Percentiles rank a stretch among this genome's conserved stretches.
phyloP scores from a whole-genome alignment of 1,139 yeast genomes.

The Debaryomyces coudertii region DNA sequence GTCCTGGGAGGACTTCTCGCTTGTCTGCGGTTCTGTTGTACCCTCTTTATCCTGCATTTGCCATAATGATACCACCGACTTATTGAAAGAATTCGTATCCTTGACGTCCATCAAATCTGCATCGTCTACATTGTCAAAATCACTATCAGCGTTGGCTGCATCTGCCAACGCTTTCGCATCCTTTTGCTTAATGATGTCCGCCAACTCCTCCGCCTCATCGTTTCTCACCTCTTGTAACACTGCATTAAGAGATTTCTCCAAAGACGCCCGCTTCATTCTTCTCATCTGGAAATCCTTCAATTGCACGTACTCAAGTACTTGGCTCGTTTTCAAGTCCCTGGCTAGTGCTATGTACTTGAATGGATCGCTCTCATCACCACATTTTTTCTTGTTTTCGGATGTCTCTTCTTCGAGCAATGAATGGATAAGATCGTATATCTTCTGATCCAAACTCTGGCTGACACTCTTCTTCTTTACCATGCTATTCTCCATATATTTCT shows the following conservation, averaged over 20 bases:
- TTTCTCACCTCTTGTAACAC: conserved; percentile 51
- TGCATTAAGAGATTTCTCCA: conserved; percentile 62
- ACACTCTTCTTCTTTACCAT: conserved; percentile 26
- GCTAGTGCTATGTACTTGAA: conserved; percentile 58
- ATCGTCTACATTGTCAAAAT: conserved; percentile 43
- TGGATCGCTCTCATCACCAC: conserved; percentile 28
- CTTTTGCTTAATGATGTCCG: conserved; percentile 35
- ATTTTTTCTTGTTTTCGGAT: conserved; percentile 38
- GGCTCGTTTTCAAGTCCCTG: conserved; percentile 53
- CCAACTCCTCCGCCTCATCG: conserved; percentile 47
- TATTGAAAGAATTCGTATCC: conserved; percentile 70
- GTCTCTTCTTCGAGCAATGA: conserved; percentile 56
- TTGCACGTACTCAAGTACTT: conserved; percentile 58
- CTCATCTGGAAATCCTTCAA: conserved; percentile 64
- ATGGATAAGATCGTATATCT: conserved; percentile 52
- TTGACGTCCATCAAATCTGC: conserved; percentile 61
- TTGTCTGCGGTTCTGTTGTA: conserved; percentile 9
- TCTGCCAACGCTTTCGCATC: conserved; percentile 32
- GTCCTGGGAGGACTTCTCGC: conserved; percentile 7
- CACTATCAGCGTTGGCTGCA: conserved; percentile 35
- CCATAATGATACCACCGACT: conserved; percentile 77
- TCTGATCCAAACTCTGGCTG: conserved; percentile 48
- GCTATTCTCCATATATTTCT: neutral
- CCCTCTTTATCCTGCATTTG: conserved; percentile 25
- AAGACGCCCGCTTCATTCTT: conserved; percentile 59